Conservation (phyloP, 306 rosid genomes). For the Castanopsis chinensis region DNA sequence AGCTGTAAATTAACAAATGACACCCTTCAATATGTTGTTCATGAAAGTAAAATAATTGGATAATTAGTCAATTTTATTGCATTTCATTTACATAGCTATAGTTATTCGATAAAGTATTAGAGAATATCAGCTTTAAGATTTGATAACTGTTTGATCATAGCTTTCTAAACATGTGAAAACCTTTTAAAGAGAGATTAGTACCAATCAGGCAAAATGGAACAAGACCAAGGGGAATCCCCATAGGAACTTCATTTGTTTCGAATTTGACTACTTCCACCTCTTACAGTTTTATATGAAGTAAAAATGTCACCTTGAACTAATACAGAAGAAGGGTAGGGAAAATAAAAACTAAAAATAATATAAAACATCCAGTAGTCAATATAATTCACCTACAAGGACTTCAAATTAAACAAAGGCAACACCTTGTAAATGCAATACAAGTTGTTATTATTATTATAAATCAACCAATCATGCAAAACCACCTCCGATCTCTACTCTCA, state of each 20-base stretch:
- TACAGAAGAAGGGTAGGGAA: neutral
- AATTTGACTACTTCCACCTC: neutral
- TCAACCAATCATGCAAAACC: neutral
- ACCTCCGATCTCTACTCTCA: no score
- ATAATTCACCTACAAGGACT: neutral
- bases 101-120: neutral
- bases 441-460: neutral
- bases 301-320: neutral
- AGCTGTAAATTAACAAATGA: conserved; percentile 10
- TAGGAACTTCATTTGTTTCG: neutral
- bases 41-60: neutral
- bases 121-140: neutral
- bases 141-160: neutral
- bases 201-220: neutral
- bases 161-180: neutral
- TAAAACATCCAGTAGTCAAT: neutral
- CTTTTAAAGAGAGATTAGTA: neutral
- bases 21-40: neutral
- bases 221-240: no score
- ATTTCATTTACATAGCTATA: neutral
- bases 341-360: neutral
- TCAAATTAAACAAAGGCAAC: neutral
- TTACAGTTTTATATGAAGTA: neutral
- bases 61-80: neutral
- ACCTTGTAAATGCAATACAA: neutral